A percentile compares a stretch with the other conserved stretches of the same genome.
Conservation (phyloP, 306 rosid species). For the Biancaea sappan region DNA sequence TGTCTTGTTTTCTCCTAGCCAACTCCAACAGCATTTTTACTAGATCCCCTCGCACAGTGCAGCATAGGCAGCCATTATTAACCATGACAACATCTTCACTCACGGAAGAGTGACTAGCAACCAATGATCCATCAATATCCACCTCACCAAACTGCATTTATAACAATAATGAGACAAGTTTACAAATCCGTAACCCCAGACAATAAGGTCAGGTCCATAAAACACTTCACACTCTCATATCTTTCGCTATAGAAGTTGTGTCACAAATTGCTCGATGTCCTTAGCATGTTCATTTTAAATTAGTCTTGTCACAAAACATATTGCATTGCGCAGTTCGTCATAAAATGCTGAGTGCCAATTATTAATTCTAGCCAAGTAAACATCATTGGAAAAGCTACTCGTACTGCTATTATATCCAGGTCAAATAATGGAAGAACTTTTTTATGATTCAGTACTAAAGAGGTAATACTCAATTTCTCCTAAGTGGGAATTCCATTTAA, state of each 20-base stretch:
- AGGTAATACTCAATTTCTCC: neutral
- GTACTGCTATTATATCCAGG: neutral
- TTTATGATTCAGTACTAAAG: neutral
- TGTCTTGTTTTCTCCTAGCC: slow-evolving; percentile 69
- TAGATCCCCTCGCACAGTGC: slow-evolving; percentile 91
- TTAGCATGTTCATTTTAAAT: neutral
- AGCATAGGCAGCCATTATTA: slow-evolving; percentile 91
- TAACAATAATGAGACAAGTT: neutral
- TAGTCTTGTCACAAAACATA: neutral
- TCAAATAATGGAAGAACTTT: neutral
- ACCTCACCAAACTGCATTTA: slow-evolving; percentile 94
- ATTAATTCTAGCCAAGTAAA: neutral
- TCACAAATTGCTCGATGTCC: slow-evolving; percentile 6
- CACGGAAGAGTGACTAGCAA: slow-evolving; percentile 81
- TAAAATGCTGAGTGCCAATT: slow-evolving; percentile 3
- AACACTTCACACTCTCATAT: neutral
- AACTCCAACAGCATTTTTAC: slow-evolving; percentile 86
- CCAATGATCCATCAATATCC: slow-evolving; percentile 92
- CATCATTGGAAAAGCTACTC: neutral
- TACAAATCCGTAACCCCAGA: neutral
- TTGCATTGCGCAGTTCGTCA: neutral
- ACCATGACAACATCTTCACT: slow-evolving; percentile 86
- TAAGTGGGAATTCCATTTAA: neutral
- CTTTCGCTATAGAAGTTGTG: neutral
- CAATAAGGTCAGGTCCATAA: neutral